Evolutionary conservation across 179 eudicot species (phyloP), one percentile per base, ranked within the genome.

Genomic region (Actinidia arguta): DNA sequence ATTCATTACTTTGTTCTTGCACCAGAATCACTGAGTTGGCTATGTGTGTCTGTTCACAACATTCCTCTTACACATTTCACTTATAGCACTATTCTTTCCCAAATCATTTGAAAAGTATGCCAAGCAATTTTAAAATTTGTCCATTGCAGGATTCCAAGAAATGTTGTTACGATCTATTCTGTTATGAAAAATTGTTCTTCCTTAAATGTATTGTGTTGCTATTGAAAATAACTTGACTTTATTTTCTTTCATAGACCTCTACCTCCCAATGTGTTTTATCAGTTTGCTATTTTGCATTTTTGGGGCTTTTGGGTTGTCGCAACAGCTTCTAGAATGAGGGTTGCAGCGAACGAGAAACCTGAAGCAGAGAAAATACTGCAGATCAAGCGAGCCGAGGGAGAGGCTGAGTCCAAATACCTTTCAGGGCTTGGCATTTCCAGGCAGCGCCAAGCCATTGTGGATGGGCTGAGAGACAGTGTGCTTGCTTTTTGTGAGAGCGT

Each of bases 401-500:
- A 88, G 81, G 90, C 90, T 0, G 88, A 88, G 80, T 83, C 90
- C 16, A 88, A 88, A 36, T 83, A 85, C 83, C 79, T 87, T 47
- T 80, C 90, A n/a, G 90, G 88, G 47, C 82, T 87, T 17, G 90
- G 88, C 68, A 85, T 87, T 46, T 88, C 90, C 6, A 69, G 90
- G 68, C 90, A 87, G 80, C 84, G 88, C 56, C 90, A 87, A 75
- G 90, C 90, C 2, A 87, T 87, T 25, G 90, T 87, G 56, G 90
- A 85, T 78, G 90, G 90, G 4, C 84, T 87, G 50, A 77, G 90
- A 56, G 88, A 88, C 83, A 85, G 88, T 16, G 90, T 87, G 44
- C 84, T 87, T 22, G 88, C 86, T n/a, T 88, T 88, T 50, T 88
- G 88, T 1, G 88, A 80, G 74, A 88, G 83, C 14, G 86, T 88